A percentile compares a stretch with the other conserved stretches of the same genome.
Conservation (phyloP, 1,284 basidiomycete genomes). For the Puccinia polysora region DNA sequence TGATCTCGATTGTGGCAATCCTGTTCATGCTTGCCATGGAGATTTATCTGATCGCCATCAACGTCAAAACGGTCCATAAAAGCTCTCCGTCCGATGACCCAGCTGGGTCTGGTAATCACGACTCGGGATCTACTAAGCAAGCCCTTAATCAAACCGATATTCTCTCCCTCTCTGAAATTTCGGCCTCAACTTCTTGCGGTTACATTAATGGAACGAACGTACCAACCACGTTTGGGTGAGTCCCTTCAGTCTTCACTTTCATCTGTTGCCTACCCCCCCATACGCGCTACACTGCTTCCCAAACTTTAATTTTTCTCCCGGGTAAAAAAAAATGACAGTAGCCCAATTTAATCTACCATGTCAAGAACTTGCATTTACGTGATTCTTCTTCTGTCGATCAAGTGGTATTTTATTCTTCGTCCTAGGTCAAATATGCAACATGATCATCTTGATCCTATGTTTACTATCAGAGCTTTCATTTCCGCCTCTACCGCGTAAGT, state of each 20-base stretch:
- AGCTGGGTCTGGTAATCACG: conserved; percentile 10
- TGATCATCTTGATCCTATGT: conserved; percentile 34
- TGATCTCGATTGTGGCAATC: conserved; percentile 33
- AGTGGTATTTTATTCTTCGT: conserved; percentile 41
- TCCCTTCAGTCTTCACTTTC: too few relatives aligned
- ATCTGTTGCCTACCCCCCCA: not conserved
- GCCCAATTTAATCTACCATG: not conserved
- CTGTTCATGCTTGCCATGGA: conserved; percentile 29
- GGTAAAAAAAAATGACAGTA: not conserved
- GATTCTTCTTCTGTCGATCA: not conserved
- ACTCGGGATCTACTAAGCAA: not conserved
- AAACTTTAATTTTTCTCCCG: not conserved
- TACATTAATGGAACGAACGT: conserved; percentile 32
- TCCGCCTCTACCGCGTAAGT: conserved; percentile 33
- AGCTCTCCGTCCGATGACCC: conserved; percentile 1
- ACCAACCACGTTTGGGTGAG: conserved; percentile 37
- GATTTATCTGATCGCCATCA: conserved; percentile 30
- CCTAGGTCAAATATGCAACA: conserved; percentile 29
- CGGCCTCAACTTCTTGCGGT: conserved; percentile 11
- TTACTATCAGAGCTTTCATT: conserved; percentile 35
- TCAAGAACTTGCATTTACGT: not conserved
- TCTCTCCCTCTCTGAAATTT: not conserved
- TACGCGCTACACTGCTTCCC: not conserved
- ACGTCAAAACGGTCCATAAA: conserved; percentile 27
- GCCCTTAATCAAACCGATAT: not conserved